Base-by-base conservation (phyloP, 2,329 filamentous ascomycete genomes). In the Leptographium galeiforme region DNA sequence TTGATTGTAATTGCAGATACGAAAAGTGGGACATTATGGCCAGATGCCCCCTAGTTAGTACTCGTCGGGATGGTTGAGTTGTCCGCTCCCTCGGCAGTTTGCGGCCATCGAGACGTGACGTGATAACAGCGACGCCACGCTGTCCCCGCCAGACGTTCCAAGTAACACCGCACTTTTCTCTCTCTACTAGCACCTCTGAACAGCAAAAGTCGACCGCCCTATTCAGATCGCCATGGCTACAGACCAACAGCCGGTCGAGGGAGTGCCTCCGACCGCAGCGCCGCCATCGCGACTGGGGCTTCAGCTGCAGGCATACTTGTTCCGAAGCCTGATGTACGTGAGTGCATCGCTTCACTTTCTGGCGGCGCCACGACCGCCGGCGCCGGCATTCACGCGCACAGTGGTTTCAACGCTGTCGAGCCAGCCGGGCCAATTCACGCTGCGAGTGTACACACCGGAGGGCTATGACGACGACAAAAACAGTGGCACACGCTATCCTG, bases 331-430 rank as follows among this genome's bases (percentile, higher is more conserved):
- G 44, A 85, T 86, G 77, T 73, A 72, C 55, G 74, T 86, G 54
- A 84, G 82, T 62, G 86, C 87, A 82, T 71, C 76, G 56, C 68
- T 87, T 41, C 84, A 88, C 63, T 76, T 74, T 53, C 67, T 82
- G 55, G 77, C 82, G 1, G 68, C 73, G 44, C 81, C 82, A 8
- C 72, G 75, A 50, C 80, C 83, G 7, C 79, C 81, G 1, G 70
- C 68, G 36, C 81, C 82, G 2, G 67, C 72, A 34, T 87, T 87
- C 67, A 71, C 72, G 48, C 75, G 73, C 46, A 71, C 71, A 18
- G 74, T 87, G 36, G 65, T 72, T 32, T 74, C 73, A 8, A 69
- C 67, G 11, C 57, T 70, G n/a, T 62, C 41, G 19, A 44, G 10
- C 41, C 41, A 44, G 18, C 2, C n/a, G n/a, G 41, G 41, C 41